Percentiles rank a stretch among this genome's conserved stretches.
Evolutionary conservation across 352 stramenopile species (phyloP).

Genomic region (Chrysophaeum taylorii): DNA sequence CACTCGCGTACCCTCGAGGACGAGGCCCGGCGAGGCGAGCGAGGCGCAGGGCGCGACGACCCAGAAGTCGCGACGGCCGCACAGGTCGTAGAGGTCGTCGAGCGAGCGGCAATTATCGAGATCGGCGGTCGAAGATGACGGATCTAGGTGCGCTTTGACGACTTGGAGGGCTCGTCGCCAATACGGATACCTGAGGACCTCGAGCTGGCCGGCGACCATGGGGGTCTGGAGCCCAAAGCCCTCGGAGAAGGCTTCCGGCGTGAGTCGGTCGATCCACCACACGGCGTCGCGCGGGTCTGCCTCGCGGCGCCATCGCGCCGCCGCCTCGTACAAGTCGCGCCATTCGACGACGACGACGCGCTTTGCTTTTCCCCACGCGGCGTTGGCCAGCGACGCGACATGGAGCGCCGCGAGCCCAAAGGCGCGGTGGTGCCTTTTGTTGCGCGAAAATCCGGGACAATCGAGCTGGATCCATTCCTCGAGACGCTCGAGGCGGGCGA

Average conservation of each 20-base stretch:
- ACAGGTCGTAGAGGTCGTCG: slow-evolving; percentile 23
- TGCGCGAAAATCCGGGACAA: slow-evolving; percentile 29
- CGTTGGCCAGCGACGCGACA: slow-evolving; percentile 26
- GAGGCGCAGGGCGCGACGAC: slow-evolving; percentile 27
- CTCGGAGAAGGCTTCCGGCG: slow-evolving; percentile 26
- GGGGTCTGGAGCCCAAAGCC: slow-evolving; percentile 40
- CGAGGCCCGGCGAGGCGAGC: neutral
- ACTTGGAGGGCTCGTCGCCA: slow-evolving; percentile 25
- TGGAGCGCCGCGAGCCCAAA: slow-evolving; percentile 34
- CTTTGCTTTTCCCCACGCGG: slow-evolving; percentile 18
- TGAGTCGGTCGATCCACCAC: slow-evolving; percentile 37
- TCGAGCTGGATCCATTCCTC: slow-evolving; percentile 30
- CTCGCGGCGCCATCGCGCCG: slow-evolving; percentile 35
- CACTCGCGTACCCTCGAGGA: slow-evolving; percentile 21
- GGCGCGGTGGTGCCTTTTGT: slow-evolving; percentile 33
- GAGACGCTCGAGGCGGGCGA: slow-evolving; percentile 17
- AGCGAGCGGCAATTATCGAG: slow-evolving; percentile 14
- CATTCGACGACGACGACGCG: slow-evolving; percentile 23
- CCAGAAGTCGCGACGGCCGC: slow-evolving; percentile 30
- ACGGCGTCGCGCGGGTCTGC: slow-evolving; percentile 37
- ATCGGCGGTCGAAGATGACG: slow-evolving; percentile 7
- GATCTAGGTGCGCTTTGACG: slow-evolving; percentile 26
- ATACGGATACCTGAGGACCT: slow-evolving; percentile 34
- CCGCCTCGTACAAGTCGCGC: slow-evolving; percentile 33
- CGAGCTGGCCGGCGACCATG: slow-evolving; percentile 27